phyloP scores from a whole-genome alignment of 164 flowering plant genomes.

The Vitis rupestris region DNA sequence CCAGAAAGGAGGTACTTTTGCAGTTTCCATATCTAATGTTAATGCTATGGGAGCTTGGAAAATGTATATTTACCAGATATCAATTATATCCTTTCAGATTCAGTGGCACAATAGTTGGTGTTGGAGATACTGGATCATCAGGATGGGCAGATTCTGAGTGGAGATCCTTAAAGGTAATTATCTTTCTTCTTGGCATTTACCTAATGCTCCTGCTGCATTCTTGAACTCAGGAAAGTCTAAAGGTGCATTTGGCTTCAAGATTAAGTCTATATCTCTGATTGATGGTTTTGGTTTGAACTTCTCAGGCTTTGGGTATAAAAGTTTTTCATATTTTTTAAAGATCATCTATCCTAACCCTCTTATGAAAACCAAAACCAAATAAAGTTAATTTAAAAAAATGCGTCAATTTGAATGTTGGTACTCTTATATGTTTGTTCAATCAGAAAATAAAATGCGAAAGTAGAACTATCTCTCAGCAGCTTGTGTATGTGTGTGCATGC shows the following conservation, averaged over 20 bases:
- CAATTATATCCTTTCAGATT: not conserved
- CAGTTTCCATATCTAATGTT: not conserved
- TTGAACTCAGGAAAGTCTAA: not conserved
- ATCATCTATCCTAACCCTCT: no score
- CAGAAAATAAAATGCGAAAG: not conserved
- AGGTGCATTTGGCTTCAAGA: no score
- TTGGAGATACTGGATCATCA: not conserved
- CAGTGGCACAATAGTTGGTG: not conserved
- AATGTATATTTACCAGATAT: not conserved
- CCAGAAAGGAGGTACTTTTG: not conserved
- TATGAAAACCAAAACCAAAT: no score
- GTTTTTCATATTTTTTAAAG: no score
- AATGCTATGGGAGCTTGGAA: not conserved
- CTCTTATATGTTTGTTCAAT: not conserved
- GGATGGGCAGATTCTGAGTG: conserved; percentile 6
- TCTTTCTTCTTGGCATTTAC: not conserved
- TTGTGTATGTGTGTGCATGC: not conserved
- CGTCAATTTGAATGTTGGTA: no score
- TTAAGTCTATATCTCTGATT: not conserved
- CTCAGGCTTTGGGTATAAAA: no score
- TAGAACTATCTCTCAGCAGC: no score
- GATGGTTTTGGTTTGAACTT: not conserved
- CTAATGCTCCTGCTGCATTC: not conserved
- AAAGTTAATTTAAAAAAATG: no score
- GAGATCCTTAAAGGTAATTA: conserved; percentile 4